Evolutionary conservation across 306 rosid species (phyloP).

Genomic region (Quercus glauca): DNA sequence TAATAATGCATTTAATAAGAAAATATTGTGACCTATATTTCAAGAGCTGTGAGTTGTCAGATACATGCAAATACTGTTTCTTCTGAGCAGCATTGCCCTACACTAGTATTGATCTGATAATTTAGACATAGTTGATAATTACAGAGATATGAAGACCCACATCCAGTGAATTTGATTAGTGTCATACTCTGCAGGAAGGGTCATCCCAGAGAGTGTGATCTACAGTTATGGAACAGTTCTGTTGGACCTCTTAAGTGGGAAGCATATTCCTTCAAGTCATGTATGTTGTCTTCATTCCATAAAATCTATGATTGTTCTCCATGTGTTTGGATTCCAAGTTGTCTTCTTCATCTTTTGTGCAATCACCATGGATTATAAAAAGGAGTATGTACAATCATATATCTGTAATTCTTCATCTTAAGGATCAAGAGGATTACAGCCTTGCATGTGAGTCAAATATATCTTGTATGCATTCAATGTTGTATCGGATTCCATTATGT

Average conservation of each 20-base stretch:
- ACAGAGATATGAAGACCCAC: neutral
- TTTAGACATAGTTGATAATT: neutral
- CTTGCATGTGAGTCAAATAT: slow-evolving; percentile 1
- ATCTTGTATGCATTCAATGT: neutral
- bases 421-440: neutral
- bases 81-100: neutral
- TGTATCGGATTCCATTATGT: neutral
- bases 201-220: slow-evolving; percentile 82
- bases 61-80: neutral
- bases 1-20: neutral
- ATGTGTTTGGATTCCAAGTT: neutral
- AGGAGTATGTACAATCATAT: neutral
- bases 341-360: neutral
- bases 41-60: neutral
- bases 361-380: neutral
- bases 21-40: neutral
- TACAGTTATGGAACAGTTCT: slow-evolving; percentile 89
- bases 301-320: slow-evolving; percentile 1
- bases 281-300: slow-evolving; percentile 41
- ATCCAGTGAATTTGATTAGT: slow-evolving; percentile 11
- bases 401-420: neutral
- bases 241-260: slow-evolving; percentile 86
- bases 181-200: slow-evolving; percentile 64
- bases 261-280: slow-evolving; percentile 91
- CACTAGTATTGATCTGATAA: neutral